phyloP scores from a whole-genome alignment of 305 asterid genomes.

The Solanum hybrid region DNA sequence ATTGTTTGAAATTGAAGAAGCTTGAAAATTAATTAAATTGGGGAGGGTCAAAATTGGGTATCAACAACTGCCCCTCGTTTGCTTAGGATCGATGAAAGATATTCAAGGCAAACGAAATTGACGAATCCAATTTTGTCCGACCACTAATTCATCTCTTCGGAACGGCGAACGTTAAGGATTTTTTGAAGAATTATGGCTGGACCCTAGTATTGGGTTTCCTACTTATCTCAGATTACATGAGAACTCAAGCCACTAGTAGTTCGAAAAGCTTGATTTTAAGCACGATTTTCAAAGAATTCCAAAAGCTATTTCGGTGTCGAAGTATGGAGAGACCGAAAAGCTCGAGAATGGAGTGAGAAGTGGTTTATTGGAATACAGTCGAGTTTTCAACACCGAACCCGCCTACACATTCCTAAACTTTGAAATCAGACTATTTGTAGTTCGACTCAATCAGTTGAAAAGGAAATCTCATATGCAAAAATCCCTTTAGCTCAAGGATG shows the following conservation, averaged over 20 bases:
- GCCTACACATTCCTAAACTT: not conserved
- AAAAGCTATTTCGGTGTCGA: not conserved
- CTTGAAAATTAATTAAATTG: not conserved
- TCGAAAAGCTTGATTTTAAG: not conserved
- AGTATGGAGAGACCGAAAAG: not conserved
- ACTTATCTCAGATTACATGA: not conserved
- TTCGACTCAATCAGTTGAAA: not conserved
- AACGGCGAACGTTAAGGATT: not conserved
- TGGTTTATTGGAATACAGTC: too few relatives aligned
- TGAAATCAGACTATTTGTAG: not conserved
- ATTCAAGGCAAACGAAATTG: not conserved
- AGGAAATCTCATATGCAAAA: not conserved
- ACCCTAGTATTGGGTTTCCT: not conserved
- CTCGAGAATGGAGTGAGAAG: not conserved
- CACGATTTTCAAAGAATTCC: not conserved
- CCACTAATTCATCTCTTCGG: not conserved
- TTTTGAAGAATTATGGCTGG: not conserved
- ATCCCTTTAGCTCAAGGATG: not conserved
- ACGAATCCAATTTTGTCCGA: not conserved
- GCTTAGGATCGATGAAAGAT: not conserved
- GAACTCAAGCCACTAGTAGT: not conserved
- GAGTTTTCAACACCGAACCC: not conserved
- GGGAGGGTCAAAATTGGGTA: not conserved
- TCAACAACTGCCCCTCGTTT: not conserved
- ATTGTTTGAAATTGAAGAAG: not conserved